Conservation (phyloP, 1,284 basidiomycete species). For the Moesziomyces globuligerus region DNA sequence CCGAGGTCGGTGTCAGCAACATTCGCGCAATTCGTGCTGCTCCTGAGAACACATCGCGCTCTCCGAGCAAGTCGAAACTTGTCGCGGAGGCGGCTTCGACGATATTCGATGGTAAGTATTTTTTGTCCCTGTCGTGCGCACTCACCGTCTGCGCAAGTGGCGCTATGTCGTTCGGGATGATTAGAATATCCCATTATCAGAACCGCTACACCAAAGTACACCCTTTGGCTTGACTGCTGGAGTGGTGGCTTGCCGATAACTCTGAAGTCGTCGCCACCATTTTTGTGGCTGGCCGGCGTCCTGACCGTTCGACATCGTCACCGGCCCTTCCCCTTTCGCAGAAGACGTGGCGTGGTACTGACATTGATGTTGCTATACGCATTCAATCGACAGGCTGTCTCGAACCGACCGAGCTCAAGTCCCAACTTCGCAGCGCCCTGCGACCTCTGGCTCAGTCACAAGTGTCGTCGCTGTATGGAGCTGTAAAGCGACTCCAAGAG, state of each 20-base stretch:
- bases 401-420: conserved; percentile 12
- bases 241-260: conserved; percentile 42
- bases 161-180: conserved; percentile 31
- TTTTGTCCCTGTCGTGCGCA: neutral
- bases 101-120: conserved; percentile 23
- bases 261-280: conserved; percentile 39
- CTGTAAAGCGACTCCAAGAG: conserved; percentile 4
- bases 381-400: conserved; percentile 10
- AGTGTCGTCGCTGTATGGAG: conserved; percentile 9
- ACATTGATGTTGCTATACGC: neutral
- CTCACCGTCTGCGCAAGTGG: no score
- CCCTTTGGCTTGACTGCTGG: conserved; percentile 41
- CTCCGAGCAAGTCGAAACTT: conserved; percentile 3
- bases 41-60: neutral
- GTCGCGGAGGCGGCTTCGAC: neutral
- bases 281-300: conserved; percentile 20
- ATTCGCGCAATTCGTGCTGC: conserved; percentile 15
- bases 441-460: conserved; percentile 16
- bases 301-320: conserved; percentile 41
- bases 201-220: conserved; percentile 53
- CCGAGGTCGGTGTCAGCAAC: conserved; percentile 12
- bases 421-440: conserved; percentile 7
- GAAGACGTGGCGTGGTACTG: no score
- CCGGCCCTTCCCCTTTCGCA: neutral
- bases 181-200: conserved; percentile 48